Percentiles rank a stretch among this genome's conserved stretches.
Conservation (phyloP, 768 basidiomycete species). For the Podaxis rugospora region DNA sequence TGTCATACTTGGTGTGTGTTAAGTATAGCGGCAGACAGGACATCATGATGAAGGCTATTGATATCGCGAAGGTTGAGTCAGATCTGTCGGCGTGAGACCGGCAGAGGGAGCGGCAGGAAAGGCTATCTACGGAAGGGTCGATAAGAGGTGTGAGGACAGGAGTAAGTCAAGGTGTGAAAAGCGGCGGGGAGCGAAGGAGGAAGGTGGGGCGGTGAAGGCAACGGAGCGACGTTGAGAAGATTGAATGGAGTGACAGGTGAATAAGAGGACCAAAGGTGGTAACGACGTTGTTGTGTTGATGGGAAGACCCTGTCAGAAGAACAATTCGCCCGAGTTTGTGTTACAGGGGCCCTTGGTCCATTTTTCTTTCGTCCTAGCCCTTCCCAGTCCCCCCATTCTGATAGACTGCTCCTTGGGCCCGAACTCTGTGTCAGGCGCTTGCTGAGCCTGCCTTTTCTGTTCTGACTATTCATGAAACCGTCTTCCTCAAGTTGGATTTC, state of each 20-base stretch:
- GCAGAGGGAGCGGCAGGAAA: background rate
- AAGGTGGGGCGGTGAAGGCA: background rate
- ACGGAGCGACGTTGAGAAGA: background rate
- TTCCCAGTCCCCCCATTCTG: background rate
- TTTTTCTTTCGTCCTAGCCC: background rate
- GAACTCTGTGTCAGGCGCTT: slow-evolving; percentile 1
- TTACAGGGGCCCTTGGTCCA: background rate
- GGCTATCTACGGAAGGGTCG: background rate
- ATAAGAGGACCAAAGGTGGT: background rate
- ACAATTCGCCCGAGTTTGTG: slow-evolving; percentile 1
- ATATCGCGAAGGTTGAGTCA: background rate
- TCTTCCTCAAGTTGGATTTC: slow-evolving; percentile 34
- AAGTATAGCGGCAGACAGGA: background rate
- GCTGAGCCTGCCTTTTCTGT: background rate
- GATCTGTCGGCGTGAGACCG: background rate
- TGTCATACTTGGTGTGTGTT: background rate
- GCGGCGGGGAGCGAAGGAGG: background rate
- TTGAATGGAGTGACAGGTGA: background rate
- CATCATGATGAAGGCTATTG: background rate
- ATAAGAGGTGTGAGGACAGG: background rate
- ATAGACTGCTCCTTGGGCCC: background rate
- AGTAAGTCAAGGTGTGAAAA: background rate
- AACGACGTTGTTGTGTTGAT: background rate
- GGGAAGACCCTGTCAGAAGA: background rate
- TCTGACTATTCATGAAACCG: slow-evolving; percentile 33